A percentile compares a stretch with the other conserved stretches of the same genome.
Evolutionary conservation across 768 basidiomycete species (phyloP).

Genomic region (Boletus coccyginus): DNA sequence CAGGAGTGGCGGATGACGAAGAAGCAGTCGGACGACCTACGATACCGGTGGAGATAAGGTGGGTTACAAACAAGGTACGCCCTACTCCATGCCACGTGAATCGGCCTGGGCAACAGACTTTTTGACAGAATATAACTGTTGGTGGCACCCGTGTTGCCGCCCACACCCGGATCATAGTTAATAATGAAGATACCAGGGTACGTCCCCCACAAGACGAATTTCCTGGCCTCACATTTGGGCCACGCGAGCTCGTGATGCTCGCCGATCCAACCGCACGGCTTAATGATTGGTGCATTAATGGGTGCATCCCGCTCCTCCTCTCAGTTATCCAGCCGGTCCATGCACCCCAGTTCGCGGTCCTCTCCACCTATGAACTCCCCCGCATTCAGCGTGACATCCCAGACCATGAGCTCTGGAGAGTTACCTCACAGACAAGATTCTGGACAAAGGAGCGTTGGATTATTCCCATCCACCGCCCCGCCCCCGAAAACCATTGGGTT

Average conservation of each 20-base stretch:
- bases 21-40: background rate
- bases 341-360: background rate
- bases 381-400: background rate
- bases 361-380: slow-evolving; percentile 11
- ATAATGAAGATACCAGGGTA: background rate
- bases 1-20: background rate
- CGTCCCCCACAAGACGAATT: background rate
- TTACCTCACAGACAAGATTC: slow-evolving; percentile 11
- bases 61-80: background rate
- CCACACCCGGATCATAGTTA: background rate
- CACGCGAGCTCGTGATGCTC: slow-evolving; percentile 6
- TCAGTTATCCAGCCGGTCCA: background rate
- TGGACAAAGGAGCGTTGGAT: slow-evolving; percentile 37
- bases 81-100: too few relatives aligned
- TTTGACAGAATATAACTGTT: background rate
- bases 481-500: slow-evolving; percentile 32
- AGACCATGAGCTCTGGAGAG: slow-evolving; percentile 21
- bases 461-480: slow-evolving; percentile 34
- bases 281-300: slow-evolving; percentile 18
- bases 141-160: background rate
- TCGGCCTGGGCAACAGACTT: too few relatives aligned
- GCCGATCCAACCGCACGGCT: background rate
- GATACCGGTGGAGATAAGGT: background rate
- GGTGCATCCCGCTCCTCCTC: slow-evolving; percentile 12
- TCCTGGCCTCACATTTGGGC: slow-evolving; percentile 4